phyloP scores from a whole-genome alignment of 768 basidiomycete genomes.

The Lanmaoa rubissima region DNA sequence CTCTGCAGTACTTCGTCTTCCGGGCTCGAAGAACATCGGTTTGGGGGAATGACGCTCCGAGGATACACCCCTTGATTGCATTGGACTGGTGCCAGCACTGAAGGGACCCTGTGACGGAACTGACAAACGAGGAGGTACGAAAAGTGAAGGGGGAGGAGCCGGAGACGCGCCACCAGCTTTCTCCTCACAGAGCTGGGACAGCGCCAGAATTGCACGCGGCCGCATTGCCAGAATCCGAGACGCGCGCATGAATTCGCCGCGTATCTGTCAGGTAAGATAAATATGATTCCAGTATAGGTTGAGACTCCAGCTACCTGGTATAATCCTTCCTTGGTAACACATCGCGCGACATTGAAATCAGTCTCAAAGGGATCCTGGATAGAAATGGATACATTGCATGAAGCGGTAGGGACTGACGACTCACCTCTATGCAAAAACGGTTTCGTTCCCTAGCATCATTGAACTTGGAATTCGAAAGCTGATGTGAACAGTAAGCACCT shows the following conservation, averaged over 20 bases:
- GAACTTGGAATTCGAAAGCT: constrained; percentile 55
- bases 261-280: constrained; percentile 63
- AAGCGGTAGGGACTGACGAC: constrained; percentile 11
- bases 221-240: constrained; percentile 77
- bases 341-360: constrained; percentile 95
- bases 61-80: constrained; percentile 45
- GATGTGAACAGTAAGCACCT: constrained; percentile 6
- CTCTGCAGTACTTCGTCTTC: constrained; percentile 31
- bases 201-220: constrained; percentile 75
- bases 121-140: constrained; percentile 45
- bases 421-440: constrained; percentile 92
- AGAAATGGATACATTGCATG: not conserved
- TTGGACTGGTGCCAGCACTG: constrained; percentile 59
- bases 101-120: constrained; percentile 70
- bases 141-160: constrained; percentile 40
- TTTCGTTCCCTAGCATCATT: constrained; percentile 84
- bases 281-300: not conserved
- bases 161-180: constrained; percentile 52
- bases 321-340: constrained; percentile 93
- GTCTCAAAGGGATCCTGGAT: constrained; percentile 91
- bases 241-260: constrained; percentile 98
- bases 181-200: constrained; percentile 92
- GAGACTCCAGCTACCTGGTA: constrained; percentile 62
- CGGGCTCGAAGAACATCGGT: constrained; percentile 46
- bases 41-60: constrained; percentile 54